Conservation (phyloP, 208 protist genomes). For the Leishmania braziliensis region DNA sequence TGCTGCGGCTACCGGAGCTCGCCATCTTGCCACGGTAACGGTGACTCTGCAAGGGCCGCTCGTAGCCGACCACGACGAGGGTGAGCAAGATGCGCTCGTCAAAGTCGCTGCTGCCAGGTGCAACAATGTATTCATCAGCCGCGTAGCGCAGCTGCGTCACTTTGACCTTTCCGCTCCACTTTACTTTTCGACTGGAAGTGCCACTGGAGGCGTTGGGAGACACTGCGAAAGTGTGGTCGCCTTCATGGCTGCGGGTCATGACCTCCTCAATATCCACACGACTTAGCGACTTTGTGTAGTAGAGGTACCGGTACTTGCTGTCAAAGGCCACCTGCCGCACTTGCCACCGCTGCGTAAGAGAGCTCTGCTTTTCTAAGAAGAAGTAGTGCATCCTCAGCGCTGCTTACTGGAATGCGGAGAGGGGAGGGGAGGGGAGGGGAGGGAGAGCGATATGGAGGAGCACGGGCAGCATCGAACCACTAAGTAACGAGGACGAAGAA, state of each 20-base stretch:
- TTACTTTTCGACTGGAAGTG: conserved; percentile 31
- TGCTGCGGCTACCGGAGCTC: conserved; percentile 19
- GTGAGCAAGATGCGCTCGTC: conserved; percentile 41
- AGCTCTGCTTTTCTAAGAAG: conserved; percentile 45
- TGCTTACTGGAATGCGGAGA: not conserved
- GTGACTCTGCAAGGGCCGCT: conserved; percentile 23
- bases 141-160: conserved; percentile 37
- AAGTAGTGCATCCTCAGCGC: conserved; percentile 45
- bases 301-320: conserved; percentile 49
- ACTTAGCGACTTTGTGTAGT: conserved; percentile 45
- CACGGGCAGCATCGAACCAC: not conserved
- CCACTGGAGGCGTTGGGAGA: conserved; percentile 13
- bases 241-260: conserved; percentile 23
- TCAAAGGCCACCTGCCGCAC: conserved; percentile 56
- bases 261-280: conserved; percentile 28
- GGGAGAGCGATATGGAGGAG: not conserved
- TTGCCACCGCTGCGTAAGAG: conserved; percentile 44
- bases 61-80: conserved; percentile 36
- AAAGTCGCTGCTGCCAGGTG: conserved; percentile 36
- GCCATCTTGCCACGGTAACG: not conserved
- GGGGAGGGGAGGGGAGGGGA: not conserved
- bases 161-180: conserved; percentile 52
- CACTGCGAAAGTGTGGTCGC: conserved; percentile 4
- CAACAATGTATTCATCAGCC: conserved; percentile 47
- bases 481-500: not conserved